phyloP scores from a whole-genome alignment of 208 protist genomes.

The Zelonia costaricensis region DNA sequence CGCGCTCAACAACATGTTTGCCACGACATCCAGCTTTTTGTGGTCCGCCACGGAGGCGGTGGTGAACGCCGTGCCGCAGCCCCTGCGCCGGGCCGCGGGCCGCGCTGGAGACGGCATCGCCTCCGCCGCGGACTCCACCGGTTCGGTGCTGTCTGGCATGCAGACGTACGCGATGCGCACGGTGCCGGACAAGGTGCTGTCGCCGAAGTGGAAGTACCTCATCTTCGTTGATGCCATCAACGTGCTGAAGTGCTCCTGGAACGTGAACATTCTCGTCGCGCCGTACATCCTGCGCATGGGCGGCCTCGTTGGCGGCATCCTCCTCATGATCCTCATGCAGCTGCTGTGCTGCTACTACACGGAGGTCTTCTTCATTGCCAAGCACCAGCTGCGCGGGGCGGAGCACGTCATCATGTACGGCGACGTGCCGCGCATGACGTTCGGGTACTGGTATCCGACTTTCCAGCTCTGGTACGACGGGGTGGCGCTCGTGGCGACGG shows the following conservation, averaged over 20 bases:
- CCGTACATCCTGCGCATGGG: conserved; percentile 44
- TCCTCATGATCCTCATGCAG: conserved; percentile 26
- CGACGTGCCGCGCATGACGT: conserved; percentile 45
- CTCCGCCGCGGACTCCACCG: conserved; percentile 32
- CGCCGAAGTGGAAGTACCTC: conserved; percentile 37
- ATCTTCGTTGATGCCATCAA: conserved; percentile 39
- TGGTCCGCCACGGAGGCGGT: conserved; percentile 26
- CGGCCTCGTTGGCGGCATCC: conserved; percentile 32
- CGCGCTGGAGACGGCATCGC: conserved; percentile 23
- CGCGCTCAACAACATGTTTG: conserved; percentile 35
- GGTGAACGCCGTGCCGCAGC: conserved; percentile 25
- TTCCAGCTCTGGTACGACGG: conserved; percentile 31
- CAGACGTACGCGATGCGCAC: conserved; percentile 26
- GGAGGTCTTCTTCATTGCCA: conserved; percentile 37
- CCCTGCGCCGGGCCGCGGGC: conserved; percentile 19
- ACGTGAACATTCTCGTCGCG: conserved; percentile 42
- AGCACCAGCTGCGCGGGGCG: conserved; percentile 39
- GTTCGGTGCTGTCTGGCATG: conserved; percentile 29
- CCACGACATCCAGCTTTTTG: conserved; percentile 29
- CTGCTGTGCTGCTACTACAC: conserved; percentile 35
- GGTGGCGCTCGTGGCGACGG: conserved; percentile 36
- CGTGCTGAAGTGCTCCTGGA: conserved; percentile 34
- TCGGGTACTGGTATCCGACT: conserved; percentile 28
- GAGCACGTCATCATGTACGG: conserved; percentile 45
- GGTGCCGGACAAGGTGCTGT: conserved; percentile 37